Conservation (phyloP, 345 rosid species). For the Litchi chinensis region DNA sequence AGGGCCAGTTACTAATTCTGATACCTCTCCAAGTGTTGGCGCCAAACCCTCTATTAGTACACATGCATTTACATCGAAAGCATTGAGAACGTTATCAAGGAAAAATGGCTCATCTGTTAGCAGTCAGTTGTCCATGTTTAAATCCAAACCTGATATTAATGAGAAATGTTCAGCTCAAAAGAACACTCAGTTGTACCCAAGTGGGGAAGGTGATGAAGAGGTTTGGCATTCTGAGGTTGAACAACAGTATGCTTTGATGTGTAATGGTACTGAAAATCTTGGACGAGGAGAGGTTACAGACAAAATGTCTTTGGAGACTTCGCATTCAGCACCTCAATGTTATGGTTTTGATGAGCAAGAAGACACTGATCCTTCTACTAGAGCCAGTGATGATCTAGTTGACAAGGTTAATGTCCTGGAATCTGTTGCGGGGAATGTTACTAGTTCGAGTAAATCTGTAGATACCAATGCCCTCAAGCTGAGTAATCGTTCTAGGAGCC, state of each 20-base stretch:
- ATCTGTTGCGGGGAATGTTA: slow-evolving; percentile 31
- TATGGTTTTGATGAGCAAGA: slow-evolving; percentile 25
- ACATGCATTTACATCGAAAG: slow-evolving; percentile 32
- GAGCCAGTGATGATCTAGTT: slow-evolving; percentile 22
- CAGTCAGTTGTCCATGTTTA: slow-evolving; percentile 34
- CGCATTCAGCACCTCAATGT: slow-evolving; percentile 21
- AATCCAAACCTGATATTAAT: slow-evolving; percentile 29
- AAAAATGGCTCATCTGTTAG: slow-evolving; percentile 35
- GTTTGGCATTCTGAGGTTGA: slow-evolving; percentile 44
- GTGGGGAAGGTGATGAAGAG: slow-evolving; percentile 41
- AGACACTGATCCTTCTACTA: slow-evolving; percentile 34
- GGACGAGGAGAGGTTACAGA: slow-evolving; percentile 39
- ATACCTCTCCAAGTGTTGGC: slow-evolving; percentile 23
- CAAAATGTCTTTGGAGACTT: slow-evolving; percentile 32
- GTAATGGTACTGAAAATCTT: slow-evolving; percentile 31
- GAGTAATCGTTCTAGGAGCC: slow-evolving; percentile 32
- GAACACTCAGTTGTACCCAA: slow-evolving; percentile 38
- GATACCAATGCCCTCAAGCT: slow-evolving; percentile 35
- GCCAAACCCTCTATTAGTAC: slow-evolving; percentile 24
- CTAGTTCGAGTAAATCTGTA: slow-evolving; percentile 32
- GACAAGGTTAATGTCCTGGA: slow-evolving; percentile 31
- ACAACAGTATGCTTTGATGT: slow-evolving; percentile 42
- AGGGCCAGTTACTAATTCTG: slow-evolving; percentile 22
- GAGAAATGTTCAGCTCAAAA: slow-evolving; percentile 33
- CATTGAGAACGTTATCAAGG: slow-evolving; percentile 39